Conservation (phyloP, 805 yeast genomes). For the Zygotorulaspora danielsina region DNA sequence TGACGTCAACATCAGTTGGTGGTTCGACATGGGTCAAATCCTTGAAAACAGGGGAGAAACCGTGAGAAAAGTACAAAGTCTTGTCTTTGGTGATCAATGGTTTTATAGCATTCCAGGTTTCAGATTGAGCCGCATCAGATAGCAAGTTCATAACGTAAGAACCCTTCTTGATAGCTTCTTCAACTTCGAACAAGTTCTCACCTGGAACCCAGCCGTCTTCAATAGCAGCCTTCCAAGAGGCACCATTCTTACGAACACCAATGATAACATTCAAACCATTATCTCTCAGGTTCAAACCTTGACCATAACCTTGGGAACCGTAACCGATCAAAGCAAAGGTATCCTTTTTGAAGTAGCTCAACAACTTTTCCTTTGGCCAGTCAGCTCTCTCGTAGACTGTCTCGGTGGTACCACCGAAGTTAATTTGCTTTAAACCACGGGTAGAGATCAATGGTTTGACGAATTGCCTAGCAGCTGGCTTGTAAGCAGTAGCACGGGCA, state of each 20-base stretch:
- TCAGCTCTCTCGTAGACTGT: conserved; percentile 97
- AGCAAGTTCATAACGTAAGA: conserved; percentile 95
- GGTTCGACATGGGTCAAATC: conserved; percentile 94
- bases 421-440: conserved; percentile 94
- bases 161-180: conserved; percentile 90
- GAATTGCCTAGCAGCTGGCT: conserved; percentile 54
- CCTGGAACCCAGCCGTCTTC: conserved; percentile 99
- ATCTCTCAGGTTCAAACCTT: conserved; percentile 98
- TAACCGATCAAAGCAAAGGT: conserved; percentile 97
- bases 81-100: conserved; percentile 94
- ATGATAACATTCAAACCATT: conserved; percentile 95
- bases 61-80: conserved; percentile 98
- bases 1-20: conserved; percentile 92
- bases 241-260: conserved; percentile 98
- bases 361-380: conserved; percentile 98
- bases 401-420: conserved; percentile 95
- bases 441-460: conserved; percentile 49
- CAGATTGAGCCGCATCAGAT: conserved; percentile 99
- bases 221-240: conserved; percentile 98
- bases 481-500: conserved; percentile 44
- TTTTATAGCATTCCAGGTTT: conserved; percentile 85
- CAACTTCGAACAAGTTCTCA: conserved; percentile 91
- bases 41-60: conserved; percentile 99
- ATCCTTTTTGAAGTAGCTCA: conserved; percentile 95
- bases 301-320: conserved; percentile 99